phyloP scores from a whole-genome alignment of 2,329 filamentous ascomycete genomes.

The Fusarium decemcellulare region DNA sequence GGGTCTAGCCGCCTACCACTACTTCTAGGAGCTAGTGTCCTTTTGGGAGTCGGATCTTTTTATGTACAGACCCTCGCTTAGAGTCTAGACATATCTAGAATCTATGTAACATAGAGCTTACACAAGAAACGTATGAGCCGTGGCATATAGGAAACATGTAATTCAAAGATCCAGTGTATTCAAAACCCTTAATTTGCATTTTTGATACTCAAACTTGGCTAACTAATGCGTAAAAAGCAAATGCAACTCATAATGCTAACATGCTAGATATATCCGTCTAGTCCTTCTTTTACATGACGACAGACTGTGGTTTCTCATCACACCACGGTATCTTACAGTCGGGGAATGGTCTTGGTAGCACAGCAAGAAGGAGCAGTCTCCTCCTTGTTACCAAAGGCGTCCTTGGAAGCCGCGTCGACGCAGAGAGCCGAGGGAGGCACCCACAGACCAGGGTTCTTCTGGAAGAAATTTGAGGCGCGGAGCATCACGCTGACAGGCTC shows the following conservation, averaged over 20 bases:
- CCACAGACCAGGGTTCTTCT: constrained; percentile 83
- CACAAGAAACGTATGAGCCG: too few species aligned
- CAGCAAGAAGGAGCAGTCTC: constrained; percentile 39
- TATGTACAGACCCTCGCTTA: not conserved
- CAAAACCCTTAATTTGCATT: not conserved
- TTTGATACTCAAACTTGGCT: constrained; percentile 13
- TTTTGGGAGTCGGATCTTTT: constrained; percentile 5
- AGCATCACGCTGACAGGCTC: constrained; percentile 88
- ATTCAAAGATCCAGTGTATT: not conserved
- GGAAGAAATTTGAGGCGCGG: constrained; percentile 86
- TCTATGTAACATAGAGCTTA: too few species aligned
- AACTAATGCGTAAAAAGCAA: constrained; percentile 19
- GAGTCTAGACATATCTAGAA: too few species aligned
- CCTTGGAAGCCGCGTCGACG: constrained; percentile 38
- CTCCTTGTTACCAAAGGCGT: constrained; percentile 41
- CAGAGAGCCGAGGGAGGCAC: constrained; percentile 71
- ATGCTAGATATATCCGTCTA: constrained; percentile 10
- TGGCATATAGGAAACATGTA: too few species aligned
- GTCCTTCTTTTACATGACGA: constrained; percentile 12
- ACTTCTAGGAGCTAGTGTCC: not conserved
- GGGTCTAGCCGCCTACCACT: accelerated
- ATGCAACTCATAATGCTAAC: constrained; percentile 2
- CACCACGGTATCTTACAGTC: constrained; percentile 12
- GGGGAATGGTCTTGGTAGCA: constrained; percentile 30
- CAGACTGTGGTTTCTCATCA: constrained; percentile 2